Evolutionary conservation across 2,329 filamentous ascomycete species (phyloP).

Genomic region (Claviceps pazoutovae): DNA sequence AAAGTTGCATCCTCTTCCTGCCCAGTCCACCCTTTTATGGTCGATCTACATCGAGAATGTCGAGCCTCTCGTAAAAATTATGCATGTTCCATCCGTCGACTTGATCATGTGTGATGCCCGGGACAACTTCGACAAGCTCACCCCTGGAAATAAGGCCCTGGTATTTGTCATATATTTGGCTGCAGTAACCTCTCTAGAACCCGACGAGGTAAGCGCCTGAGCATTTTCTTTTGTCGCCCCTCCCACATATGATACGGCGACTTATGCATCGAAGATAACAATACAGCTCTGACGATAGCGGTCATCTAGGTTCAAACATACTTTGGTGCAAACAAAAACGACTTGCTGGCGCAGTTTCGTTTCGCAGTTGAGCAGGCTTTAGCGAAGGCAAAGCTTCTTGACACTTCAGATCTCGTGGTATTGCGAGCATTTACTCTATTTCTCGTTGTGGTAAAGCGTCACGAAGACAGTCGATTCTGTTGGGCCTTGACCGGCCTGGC

Average conservation of each 20-base stretch:
- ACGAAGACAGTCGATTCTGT: constrained; percentile 38
- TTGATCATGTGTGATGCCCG: constrained; percentile 47
- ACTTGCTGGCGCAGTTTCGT: constrained; percentile 33
- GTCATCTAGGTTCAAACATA: constrained; percentile 19
- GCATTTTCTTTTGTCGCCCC: background rate
- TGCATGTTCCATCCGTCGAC: constrained; percentile 56
- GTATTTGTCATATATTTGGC: constrained; percentile 50
- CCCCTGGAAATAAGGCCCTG: constrained; percentile 43
- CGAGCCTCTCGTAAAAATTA: constrained; percentile 55
- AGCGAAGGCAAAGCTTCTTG: constrained; percentile 42
- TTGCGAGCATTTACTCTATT: constrained; percentile 46
- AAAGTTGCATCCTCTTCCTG: constrained; percentile 49
- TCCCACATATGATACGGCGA: background rate
- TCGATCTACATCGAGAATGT: constrained; percentile 59
- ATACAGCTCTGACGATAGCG: background rate
- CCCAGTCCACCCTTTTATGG: constrained; percentile 56
- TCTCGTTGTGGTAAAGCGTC: constrained; percentile 31
- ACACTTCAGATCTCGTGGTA: constrained; percentile 40
- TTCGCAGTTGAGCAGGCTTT: constrained; percentile 43
- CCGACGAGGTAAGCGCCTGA: constrained; percentile 36
- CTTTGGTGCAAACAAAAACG: constrained; percentile 28
- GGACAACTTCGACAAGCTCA: constrained; percentile 43
- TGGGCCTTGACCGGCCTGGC: constrained; percentile 46
- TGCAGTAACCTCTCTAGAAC: constrained; percentile 43
- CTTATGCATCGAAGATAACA: background rate